Evolutionary conservation across 2,329 filamentous ascomycete genomes (phyloP).

Genomic region (Talaromyces albobiverticillius): DNA sequence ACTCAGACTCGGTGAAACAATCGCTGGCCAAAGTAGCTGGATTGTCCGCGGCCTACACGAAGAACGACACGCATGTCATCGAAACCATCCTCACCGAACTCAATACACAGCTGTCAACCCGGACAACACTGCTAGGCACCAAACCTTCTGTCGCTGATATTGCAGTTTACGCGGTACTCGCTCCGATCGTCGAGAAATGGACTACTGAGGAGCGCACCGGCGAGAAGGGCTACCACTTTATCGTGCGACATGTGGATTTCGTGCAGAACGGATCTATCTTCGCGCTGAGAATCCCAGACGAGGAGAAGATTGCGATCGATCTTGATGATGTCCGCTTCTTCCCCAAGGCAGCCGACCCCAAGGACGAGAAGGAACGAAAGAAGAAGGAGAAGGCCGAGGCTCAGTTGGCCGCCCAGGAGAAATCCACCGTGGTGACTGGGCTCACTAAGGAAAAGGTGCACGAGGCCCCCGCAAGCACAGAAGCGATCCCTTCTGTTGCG

Average conservation of each 20-base stretch:
- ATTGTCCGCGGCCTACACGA: constrained; percentile 53
- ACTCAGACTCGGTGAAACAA: constrained; percentile 84
- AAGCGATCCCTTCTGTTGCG: constrained; percentile 23
- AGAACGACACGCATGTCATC: constrained; percentile 54
- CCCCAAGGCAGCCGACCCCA: constrained; percentile 83
- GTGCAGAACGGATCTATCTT: constrained; percentile 81
- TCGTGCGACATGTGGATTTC: constrained; percentile 89
- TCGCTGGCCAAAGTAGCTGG: constrained; percentile 78
- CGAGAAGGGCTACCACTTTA: constrained; percentile 82
- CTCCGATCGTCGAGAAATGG: constrained; percentile 76
- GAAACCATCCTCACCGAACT: constrained; percentile 70
- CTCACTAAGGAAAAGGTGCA: constrained; percentile 52
- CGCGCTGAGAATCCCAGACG: constrained; percentile 65
- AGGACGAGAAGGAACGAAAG: constrained; percentile 92
- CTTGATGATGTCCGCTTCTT: constrained; percentile 77
- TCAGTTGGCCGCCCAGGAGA: constrained; percentile 33
- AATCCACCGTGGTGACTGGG: constrained; percentile 15
- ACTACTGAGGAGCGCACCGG: constrained; percentile 82
- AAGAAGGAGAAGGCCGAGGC: constrained; percentile 83
- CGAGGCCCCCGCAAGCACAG: constrained; percentile 41
- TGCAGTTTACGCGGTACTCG: constrained; percentile 75
- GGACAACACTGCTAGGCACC: constrained; percentile 81
- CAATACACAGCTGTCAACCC: constrained; percentile 82
- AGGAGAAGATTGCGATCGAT: constrained; percentile 76
- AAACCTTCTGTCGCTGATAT: constrained; percentile 89